Percentiles rank a stretch among this genome's conserved stretches.
These are phyloP conservation scores for Platanthera guangdongensis DNA, from an alignment of 106 monocot genomes.

Conservation along the genomic window DNA sequence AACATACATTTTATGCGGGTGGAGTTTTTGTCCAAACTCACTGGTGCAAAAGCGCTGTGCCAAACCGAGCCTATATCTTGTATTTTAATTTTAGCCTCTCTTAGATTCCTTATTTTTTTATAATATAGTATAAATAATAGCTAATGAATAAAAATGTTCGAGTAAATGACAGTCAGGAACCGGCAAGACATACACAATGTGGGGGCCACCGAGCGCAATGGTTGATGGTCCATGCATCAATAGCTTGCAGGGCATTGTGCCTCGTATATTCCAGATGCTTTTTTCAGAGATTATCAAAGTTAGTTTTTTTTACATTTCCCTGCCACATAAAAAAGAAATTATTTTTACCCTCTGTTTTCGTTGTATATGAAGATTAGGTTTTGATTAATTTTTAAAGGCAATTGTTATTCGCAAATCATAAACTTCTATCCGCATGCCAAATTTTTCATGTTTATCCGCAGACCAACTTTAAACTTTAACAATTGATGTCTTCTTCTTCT, in stretches of 20 bases:
- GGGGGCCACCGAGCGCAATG: slow-evolving; percentile 87
- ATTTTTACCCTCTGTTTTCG: neutral
- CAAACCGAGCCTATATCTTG: too few species aligned
- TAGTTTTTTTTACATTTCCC: slow-evolving; percentile 1
- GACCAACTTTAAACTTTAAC: too few species aligned
- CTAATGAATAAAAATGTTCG: neutral
- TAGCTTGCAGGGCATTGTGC: slow-evolving; percentile 57
- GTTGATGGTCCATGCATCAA: slow-evolving; percentile 32
- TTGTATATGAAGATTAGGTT: neutral
- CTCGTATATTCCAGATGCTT: slow-evolving; percentile 73
- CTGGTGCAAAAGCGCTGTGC: too few species aligned
- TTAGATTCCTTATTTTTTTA: too few species aligned
- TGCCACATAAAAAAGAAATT: neutral
- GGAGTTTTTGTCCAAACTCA: too few species aligned
- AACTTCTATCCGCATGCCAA: too few species aligned
- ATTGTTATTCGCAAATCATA: too few species aligned
- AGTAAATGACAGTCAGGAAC: slow-evolving; percentile 48
- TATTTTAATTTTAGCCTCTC: too few species aligned
- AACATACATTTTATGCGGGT: too few species aligned
- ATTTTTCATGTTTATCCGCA: too few species aligned
- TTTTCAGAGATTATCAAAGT: slow-evolving; percentile 78
- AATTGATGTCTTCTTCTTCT: too few species aligned
- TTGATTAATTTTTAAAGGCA: neutral
- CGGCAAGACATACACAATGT: slow-evolving; percentile 96
- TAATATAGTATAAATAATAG: too few species aligned